Conservation (phyloP, 2,329 filamentous ascomycete genomes). For the Aspergillus arachidicola region DNA sequence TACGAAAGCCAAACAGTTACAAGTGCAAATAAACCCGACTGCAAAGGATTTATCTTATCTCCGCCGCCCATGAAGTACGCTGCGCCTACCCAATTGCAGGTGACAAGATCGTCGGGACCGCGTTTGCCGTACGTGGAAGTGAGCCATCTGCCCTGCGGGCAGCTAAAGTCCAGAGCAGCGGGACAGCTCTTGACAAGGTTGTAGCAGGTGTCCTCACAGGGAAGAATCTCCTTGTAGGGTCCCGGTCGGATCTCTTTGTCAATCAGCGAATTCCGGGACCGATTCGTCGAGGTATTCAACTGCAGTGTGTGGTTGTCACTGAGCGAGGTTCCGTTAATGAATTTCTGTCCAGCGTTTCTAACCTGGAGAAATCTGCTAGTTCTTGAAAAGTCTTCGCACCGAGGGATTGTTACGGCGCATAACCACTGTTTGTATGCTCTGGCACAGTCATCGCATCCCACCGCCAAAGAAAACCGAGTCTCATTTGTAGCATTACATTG, state of each 20-base stretch:
- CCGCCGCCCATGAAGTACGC: conserved; percentile 52
- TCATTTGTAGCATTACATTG: conserved; percentile 77
- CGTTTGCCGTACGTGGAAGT: conserved; percentile 55
- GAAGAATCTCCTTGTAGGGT: conserved; percentile 90
- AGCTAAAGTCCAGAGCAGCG: conserved; percentile 71
- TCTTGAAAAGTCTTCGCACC: conserved; percentile 80
- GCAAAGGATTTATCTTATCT: background rate
- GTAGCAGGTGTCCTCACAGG: conserved; percentile 86
- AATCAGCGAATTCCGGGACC: conserved; percentile 72
- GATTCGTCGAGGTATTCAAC: conserved; percentile 49
- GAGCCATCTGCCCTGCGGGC: conserved; percentile 61
- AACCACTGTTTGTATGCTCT: conserved; percentile 91
- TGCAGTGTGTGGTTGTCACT: conserved; percentile 40
- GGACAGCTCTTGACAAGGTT: conserved; percentile 84
- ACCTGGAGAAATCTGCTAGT: conserved; percentile 59
- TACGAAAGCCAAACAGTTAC: conserved; percentile 18
- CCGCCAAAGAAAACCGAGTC: conserved; percentile 78
- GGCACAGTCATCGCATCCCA: conserved; percentile 74
- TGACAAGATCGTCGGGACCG: conserved; percentile 42
- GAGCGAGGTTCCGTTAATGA: conserved; percentile 67
- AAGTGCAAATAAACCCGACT: conserved; percentile 3
- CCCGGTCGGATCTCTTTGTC: conserved; percentile 74
- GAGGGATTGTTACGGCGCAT: conserved; percentile 88
- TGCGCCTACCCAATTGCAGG: conserved; percentile 66
- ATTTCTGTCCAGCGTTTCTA: conserved; percentile 72